phyloP scores from a whole-genome alignment of 139 green algal genomes.

The Auxenochlorella pyrenoidosa region DNA sequence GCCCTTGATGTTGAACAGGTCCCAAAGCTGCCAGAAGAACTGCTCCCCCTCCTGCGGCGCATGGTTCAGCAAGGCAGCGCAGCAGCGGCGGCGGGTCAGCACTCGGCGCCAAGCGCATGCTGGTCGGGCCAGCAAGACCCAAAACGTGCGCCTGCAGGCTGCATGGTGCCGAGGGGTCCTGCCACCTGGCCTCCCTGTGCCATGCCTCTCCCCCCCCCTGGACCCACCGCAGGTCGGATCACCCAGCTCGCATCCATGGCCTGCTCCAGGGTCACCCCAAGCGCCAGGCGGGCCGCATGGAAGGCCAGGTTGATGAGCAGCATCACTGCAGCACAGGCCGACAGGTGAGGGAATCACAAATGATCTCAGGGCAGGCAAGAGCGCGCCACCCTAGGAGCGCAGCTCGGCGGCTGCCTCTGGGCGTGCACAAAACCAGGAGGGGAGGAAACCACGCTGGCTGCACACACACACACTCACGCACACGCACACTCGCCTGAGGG shows the following conservation, averaged over 20 bases:
- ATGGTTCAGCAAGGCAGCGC: not conserved
- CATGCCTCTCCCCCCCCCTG: too few relatives aligned
- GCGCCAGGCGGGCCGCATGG: conserved; percentile 50
- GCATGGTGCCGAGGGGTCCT: too few relatives aligned
- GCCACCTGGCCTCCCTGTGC: too few relatives aligned
- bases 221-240: conserved; percentile 59
- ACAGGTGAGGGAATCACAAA: not conserved
- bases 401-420: too few relatives aligned
- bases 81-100: not conserved
- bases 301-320: conserved; percentile 60
- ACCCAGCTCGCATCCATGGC: conserved; percentile 70
- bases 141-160: too few relatives aligned
- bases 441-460: too few relatives aligned
- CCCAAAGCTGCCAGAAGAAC: conserved; percentile 65
- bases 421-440: too few relatives aligned
- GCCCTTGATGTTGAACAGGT: conserved; percentile 65
- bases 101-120: too few relatives aligned
- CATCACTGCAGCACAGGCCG: conserved; percentile 40
- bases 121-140: too few relatives aligned
- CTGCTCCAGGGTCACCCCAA: conserved; percentile 55
- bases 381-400: too few relatives aligned
- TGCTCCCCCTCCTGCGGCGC: conserved; percentile 12
- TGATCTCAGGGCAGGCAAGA: not conserved
- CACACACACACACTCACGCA: too few relatives aligned
- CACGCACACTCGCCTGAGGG: conserved; percentile 32